phyloP scores from a whole-genome alignment of 2,329 filamentous ascomycete species.

The Teratosphaeria gauchensis region DNA sequence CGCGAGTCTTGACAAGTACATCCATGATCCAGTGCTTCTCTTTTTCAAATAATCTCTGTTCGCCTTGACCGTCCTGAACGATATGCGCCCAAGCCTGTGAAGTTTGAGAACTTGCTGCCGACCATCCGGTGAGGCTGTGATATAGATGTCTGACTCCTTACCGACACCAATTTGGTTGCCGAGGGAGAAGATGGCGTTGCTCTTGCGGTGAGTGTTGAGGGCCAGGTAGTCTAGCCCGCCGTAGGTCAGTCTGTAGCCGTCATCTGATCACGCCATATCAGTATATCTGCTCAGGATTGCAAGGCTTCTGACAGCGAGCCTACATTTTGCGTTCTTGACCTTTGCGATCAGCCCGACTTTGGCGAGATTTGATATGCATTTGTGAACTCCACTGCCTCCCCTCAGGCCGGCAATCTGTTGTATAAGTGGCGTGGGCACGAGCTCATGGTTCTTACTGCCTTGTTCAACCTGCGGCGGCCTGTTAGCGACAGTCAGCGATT shows the following conservation, averaged over 20 bases:
- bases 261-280: slow-evolving; percentile 45
- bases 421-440: slow-evolving; percentile 86
- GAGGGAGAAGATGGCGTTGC: slow-evolving; percentile 76
- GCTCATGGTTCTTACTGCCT: slow-evolving; percentile 92
- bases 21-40: slow-evolving; percentile 75
- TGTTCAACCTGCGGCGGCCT: slow-evolving; percentile 63
- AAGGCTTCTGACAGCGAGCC: neutral
- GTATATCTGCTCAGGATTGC: neutral
- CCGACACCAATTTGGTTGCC: slow-evolving; percentile 92
- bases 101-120: slow-evolving; percentile 84
- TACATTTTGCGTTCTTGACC: slow-evolving; percentile 85
- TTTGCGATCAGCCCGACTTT: slow-evolving; percentile 86
- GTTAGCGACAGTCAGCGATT: slow-evolving; percentile 8
- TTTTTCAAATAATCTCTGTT: slow-evolving; percentile 93
- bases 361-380: slow-evolving; percentile 78
- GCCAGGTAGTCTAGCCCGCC: slow-evolving; percentile 97
- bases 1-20: slow-evolving; percentile 91
- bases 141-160: slow-evolving; percentile 95
- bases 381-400: slow-evolving; percentile 66
- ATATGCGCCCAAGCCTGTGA: slow-evolving; percentile 88
- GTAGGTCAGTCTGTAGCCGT: slow-evolving; percentile 93
- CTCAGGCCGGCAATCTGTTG: slow-evolving; percentile 72
- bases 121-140: slow-evolving; percentile 73
- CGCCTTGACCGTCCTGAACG: slow-evolving; percentile 89
- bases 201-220: slow-evolving; percentile 75